Base-by-base conservation (phyloP, 2,329 filamentous ascomycete genomes). In the Coniosporium tulheliwenetii region DNA sequence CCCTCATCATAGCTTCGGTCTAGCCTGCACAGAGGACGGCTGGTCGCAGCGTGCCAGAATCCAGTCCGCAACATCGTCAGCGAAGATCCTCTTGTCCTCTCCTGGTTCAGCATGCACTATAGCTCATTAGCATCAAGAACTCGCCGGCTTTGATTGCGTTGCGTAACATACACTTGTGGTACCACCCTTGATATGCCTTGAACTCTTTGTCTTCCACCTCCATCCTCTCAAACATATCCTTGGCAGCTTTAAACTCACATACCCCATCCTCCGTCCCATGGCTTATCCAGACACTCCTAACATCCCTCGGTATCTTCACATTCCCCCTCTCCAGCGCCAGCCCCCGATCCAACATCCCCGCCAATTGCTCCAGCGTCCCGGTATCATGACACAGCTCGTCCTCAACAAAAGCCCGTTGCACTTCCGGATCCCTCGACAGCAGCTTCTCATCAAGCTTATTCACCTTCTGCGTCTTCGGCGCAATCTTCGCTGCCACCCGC, bases 321-420 rank as follows among this genome's bases (percentile, higher is more conserved):
- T 64, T 68, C 2, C 78, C 80, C 5, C 58, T 62, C 5, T 73
- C 62, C 45, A 93, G 61, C 40, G 67, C 67, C 5, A 62, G 62
- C 1, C 79, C 79, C 19, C 87, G 73, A 56, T 93, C 84, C 47
- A 95, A 63, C 71, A 94, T 70, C 0, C 75, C 79, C 0, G 81
- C 72, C 30, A 94, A 57, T 1, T 83, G 83, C 57, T 87, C 79
- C n/a, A 93, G 67, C 5, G 87, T 94, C 31, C 85, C 87, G 2
- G 77, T 89, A 58, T 89, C 72, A 61, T 94, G 86, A 58, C 79
- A 77, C 40, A 94, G 66, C 39, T 67, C 54, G 59, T 95, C 87
- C 29, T 73, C 69, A 2, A 64, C 62, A 47, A 83, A 71, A 19
- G 66, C 69, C 51, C 73, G 65, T 40, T 73, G 69, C 2, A 84